Evolutionary conservation across 1,284 basidiomycete genomes (phyloP), one percentile per base, ranked within the genome.

Genomic region (Peniophora sp.): DNA sequence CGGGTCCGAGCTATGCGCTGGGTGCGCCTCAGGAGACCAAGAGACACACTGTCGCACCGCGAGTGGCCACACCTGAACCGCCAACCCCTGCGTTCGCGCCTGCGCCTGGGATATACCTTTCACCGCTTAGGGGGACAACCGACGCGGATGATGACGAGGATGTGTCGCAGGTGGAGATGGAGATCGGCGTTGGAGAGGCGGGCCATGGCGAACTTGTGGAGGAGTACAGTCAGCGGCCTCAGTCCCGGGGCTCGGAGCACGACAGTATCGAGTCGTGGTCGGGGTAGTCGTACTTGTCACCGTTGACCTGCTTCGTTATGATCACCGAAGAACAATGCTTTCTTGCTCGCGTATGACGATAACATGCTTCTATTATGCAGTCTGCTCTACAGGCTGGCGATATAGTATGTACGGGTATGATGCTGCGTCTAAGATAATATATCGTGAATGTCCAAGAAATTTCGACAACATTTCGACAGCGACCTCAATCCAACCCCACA

Each of bases 21-120:
- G 43, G 47, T 14, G 43, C 44, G 19, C 25, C 50, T 24, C 43
- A 45, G 35, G 45, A 46, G 14, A 25, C 41, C 51, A 34, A 46
- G n/a, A 24, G 49, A 23, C 47, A 48, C 11, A n/a, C 23, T n/a
- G 48, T 25, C 24, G 38, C 56, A 16, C 38, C 38, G 19, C 38
- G 16, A 5, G n/a, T 17, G 5, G 38, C 38, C 19, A 41, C 38
- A 5, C 38, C 38, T 16, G 38, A 41, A 20, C 38, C 38, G 6
- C 38, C 38, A 6, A 41, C 38, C 38, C 16, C 38, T 41, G n/a
- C 38, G 12, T 74, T 77, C 58, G 67, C 72, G 12, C 72, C 73
- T 14, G 69, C 67, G 38, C 67, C 70, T 2, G 75, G 70, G 0
- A 68, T 73, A 25, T 73, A 64, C 54, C 59, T 81, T 50, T 81